Evolutionary conservation across 805 yeast species (phyloP).

Genomic region (Metschnikowia shivogae): DNA sequence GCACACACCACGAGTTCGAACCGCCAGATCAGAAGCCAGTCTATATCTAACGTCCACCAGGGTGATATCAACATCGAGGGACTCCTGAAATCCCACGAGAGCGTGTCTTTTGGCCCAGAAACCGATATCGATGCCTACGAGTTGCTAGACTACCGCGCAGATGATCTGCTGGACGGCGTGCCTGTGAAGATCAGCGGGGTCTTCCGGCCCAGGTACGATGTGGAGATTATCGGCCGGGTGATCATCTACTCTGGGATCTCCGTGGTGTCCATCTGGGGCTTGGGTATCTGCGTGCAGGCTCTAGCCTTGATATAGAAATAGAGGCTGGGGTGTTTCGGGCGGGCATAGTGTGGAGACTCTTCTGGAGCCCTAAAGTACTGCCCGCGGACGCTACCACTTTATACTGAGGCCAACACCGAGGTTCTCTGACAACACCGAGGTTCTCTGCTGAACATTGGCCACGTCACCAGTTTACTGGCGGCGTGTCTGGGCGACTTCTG

Average conservation of each 20-base stretch:
- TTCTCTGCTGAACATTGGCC: too few relatives aligned
- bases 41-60: conserved; percentile 33
- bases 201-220: conserved; percentile 60
- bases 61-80: conserved; percentile 15
- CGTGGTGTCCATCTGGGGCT: conserved; percentile 46
- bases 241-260: conserved; percentile 82
- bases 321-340: not conserved
- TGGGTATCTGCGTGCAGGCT: conserved; percentile 22
- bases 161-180: conserved; percentile 2
- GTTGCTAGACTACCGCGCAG: conserved; percentile 30
- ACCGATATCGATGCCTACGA: conserved; percentile 41
- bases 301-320: conserved; percentile 6
- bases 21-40: conserved; percentile 35
- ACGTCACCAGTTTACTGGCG: too few relatives aligned
- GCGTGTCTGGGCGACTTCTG: too few relatives aligned
- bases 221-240: conserved; percentile 72
- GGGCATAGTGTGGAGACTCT: not conserved
- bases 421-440: too few relatives aligned
- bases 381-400: too few relatives aligned
- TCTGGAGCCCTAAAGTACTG: too few relatives aligned
- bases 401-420: too few relatives aligned
- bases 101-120: conserved; percentile 33
- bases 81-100: conserved; percentile 24
- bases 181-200: conserved; percentile 38
- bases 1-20: conserved; percentile 32